Evolutionary conservation across 1,284 basidiomycete genomes (phyloP), one percentile per base, ranked within the genome.

Genomic region (Ceratorhiza oryzae-sativae): DNA sequence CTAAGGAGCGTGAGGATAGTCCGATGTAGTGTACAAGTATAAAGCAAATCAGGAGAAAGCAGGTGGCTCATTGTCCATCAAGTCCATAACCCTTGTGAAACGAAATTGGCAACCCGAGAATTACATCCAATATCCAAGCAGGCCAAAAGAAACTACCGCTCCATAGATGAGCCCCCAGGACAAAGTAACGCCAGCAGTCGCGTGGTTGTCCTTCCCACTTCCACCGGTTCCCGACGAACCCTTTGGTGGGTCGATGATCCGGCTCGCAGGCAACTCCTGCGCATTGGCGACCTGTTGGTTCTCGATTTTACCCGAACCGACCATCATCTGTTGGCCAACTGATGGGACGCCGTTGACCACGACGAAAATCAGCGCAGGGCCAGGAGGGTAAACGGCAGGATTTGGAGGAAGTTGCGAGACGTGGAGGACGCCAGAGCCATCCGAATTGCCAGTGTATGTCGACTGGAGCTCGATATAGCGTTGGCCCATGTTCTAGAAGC

Each of bases 331-430:
- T 0, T 86, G 85, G 0, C 91, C 94, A 71, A 90, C 89, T 71
- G 88, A 91, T 0, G 95, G 95, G 20, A 97, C 88, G 60, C 93
- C 95, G 76, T 91, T 84, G 76, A 95, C 83, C 46, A 88, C 89
- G 75, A 96, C 90, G 79, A 88, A 97, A 72, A 95, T 76, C 75
- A 95, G 84, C 0, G 88, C 91, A 1, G 94, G 94, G 15, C 95
- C 95, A 12, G 95, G 95, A 41, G 89, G 89, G 84, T 95, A 86
- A 74, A 97, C 82, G 77, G 91, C 90, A 9, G 95, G 81, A 79
- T 94, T 95, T 0, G 93, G 91, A 1, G 91, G 91, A 23, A 87
- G 83, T 79, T 94, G 94, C 0, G 90, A 83, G 71, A 92, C 91
- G 79, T 94, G 93, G 49, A 95, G 84, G 10, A 84, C 84, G 6